Conservation (phyloP, 345 rosid genomes). For the Sisymbrium irio region DNA sequence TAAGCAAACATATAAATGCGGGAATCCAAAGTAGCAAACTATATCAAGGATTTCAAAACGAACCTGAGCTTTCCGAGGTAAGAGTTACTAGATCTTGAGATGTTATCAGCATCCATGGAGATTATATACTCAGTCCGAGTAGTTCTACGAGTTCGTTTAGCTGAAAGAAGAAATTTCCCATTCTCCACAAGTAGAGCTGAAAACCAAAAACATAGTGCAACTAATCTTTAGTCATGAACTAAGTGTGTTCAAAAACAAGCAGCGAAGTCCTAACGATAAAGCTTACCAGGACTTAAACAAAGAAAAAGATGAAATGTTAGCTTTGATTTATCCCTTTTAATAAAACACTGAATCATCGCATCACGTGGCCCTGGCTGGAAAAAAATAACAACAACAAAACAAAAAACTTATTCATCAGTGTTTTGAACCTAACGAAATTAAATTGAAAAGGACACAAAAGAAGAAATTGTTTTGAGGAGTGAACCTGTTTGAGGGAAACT, state of each 20-base stretch:
- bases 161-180: constrained; percentile 72
- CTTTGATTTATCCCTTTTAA: constrained; percentile 65
- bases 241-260: neutral
- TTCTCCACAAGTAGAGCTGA: constrained; percentile 62
- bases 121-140: constrained; percentile 65
- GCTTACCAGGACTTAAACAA: constrained; percentile 64
- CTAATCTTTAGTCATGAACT: neutral
- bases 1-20: neutral
- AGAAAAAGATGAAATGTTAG: constrained; percentile 62
- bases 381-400: neutral
- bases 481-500: constrained; percentile 61
- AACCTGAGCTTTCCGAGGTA: constrained; percentile 74
- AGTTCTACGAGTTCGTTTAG: constrained; percentile 62
- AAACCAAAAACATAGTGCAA: neutral
- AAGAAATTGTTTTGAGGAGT: neutral
- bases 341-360: constrained; percentile 57
- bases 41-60: neutral
- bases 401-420: neutral
- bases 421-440: neutral
- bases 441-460: neutral
- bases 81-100: constrained; percentile 61
- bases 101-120: constrained; percentile 68
- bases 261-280: neutral
- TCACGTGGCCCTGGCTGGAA: constrained; percentile 68
- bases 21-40: neutral